These are phyloP conservation scores for Puccinia horiana DNA, from an alignment of 1,284 basidiomycete species.

Conservation along the genomic window DNA sequence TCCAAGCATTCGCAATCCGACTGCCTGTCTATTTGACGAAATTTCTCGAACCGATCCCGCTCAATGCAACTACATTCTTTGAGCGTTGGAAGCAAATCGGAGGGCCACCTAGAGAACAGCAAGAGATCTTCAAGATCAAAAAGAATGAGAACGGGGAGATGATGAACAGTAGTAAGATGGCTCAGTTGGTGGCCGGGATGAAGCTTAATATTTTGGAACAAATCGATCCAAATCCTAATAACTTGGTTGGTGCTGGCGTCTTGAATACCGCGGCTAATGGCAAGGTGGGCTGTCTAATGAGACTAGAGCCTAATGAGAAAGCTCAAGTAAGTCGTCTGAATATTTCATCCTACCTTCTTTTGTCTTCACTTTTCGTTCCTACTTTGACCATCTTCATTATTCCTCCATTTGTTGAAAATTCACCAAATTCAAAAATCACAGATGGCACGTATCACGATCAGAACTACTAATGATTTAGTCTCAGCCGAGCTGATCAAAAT, in stretches of 20 bases:
- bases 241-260: constrained; percentile 88
- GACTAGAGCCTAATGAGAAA: constrained; percentile 90
- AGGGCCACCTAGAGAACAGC: constrained; percentile 86
- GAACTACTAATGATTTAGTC: constrained; percentile 91
- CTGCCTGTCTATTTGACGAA: constrained; percentile 85
- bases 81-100: constrained; percentile 98
- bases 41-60: constrained; percentile 88
- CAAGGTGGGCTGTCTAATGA: constrained; percentile 89
- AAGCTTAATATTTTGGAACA: constrained; percentile 73
- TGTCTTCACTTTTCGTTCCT: constrained; percentile 1
- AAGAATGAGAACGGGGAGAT: constrained; percentile 62
- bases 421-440: constrained; percentile 58
- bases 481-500: constrained; percentile 71
- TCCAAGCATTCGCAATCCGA: constrained; percentile 79
- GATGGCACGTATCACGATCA: constrained; percentile 88
- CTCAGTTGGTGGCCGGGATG: constrained; percentile 74
- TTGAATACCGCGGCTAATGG: constrained; percentile 81
- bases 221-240: constrained; percentile 66
- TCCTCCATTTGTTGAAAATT: background rate
- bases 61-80: constrained; percentile 84
- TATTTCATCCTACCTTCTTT: background rate
- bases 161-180: constrained; percentile 68
- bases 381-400: background rate
- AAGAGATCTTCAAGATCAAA: constrained; percentile 78
- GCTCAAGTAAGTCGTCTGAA: constrained; percentile 70